These are phyloP conservation scores for Carnegiea gigantea DNA, from an alignment of 179 eudicot species.

Conservation along the genomic window DNA sequence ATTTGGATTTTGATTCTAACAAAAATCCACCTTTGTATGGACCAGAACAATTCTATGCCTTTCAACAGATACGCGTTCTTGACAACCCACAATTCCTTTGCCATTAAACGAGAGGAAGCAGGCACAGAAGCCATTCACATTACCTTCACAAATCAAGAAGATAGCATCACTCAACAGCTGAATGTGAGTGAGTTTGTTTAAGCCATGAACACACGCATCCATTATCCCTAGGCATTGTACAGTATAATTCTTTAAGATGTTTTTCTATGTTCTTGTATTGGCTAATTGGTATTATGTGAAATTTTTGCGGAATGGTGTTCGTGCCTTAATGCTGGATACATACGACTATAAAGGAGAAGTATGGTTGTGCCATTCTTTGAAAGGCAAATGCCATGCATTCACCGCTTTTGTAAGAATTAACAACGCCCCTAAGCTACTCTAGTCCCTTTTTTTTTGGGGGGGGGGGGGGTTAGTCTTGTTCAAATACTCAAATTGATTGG, in stretches of 20 bases:
- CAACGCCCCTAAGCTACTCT: not conserved
- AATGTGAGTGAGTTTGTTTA: constrained; percentile 30
- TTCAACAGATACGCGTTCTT: constrained; percentile 86
- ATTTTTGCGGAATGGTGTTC: constrained; percentile 65
- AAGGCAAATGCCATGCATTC: constrained; percentile 59
- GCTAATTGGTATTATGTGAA: not conserved
- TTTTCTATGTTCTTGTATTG: not conserved
- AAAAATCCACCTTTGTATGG: not conserved
- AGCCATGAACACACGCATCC: too few species aligned
- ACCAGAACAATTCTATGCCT: constrained; percentile 74
- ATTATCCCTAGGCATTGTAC: not conserved
- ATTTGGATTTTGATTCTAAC: too few species aligned
- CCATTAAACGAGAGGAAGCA: constrained; percentile 53
- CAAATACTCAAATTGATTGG: too few species aligned
- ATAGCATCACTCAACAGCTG: constrained; percentile 70
- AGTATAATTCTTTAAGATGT: not conserved
- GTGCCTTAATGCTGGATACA: constrained; percentile 79
- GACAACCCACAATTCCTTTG: constrained; percentile 81
- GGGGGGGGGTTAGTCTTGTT: too few species aligned
- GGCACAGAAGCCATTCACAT: constrained; percentile 47
- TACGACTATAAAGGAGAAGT: constrained; percentile 70
- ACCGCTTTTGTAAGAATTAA: constrained; percentile 66
- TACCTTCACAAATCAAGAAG: constrained; percentile 77
- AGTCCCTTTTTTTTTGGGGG: too few species aligned
- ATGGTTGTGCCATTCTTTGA: constrained; percentile 89